Percentiles rank a stretch among this genome's conserved stretches.
Conservation (phyloP, 2,329 filamentous ascomycete species). For the Cytospora paraplurivora region DNA sequence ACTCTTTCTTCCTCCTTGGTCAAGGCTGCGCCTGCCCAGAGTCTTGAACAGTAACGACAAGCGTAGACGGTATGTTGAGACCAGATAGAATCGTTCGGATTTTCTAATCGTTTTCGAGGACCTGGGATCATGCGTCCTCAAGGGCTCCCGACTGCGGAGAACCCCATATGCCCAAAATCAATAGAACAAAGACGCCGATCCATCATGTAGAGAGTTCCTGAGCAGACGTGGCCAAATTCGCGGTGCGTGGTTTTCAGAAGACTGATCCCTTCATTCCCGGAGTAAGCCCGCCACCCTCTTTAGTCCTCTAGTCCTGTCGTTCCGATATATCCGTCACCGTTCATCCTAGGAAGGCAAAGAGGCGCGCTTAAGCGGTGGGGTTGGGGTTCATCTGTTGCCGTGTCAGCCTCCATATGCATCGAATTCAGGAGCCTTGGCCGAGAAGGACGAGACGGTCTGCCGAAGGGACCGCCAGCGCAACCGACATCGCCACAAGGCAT, state of each 20-base stretch:
- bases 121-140: conserved; percentile 24
- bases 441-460: background rate
- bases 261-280: conserved; percentile 25
- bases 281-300: conserved; percentile 15
- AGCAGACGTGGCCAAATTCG: conserved; percentile 22
- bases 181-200: conserved; percentile 27
- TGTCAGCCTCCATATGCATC: conserved; percentile 16
- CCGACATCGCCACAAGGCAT: background rate
- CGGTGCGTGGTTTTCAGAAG: conserved; percentile 18
- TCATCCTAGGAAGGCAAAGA: conserved; percentile 24
- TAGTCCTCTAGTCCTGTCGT: conserved; percentile 25
- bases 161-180: conserved; percentile 26
- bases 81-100: conserved; percentile 28
- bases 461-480: background rate
- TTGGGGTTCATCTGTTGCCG: conserved; percentile 30
- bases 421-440: background rate
- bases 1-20: background rate
- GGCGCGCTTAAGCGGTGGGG: conserved; percentile 28
- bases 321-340: conserved; percentile 23
- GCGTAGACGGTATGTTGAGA: conserved; percentile 4
- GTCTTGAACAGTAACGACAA: background rate
- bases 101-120: conserved; percentile 29
- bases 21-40: background rate
- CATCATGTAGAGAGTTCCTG: conserved; percentile 23
- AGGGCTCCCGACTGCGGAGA: conserved; percentile 24